These are phyloP conservation scores for Dothistroma pini DNA, from an alignment of 2,329 filamentous ascomycete species.

Conservation along the genomic window DNA sequence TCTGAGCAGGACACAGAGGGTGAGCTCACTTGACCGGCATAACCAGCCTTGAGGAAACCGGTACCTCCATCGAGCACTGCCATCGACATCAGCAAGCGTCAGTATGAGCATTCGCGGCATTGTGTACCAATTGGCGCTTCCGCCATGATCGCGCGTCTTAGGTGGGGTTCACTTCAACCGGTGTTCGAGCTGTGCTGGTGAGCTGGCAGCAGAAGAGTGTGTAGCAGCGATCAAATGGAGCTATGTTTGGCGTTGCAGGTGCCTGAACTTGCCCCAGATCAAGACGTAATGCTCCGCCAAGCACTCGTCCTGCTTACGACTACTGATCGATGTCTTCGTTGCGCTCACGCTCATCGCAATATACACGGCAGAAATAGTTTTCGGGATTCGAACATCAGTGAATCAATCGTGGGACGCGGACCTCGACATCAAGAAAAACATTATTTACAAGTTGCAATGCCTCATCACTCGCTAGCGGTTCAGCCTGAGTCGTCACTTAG, in stretches of 20 bases:
- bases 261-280: background rate
- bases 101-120: conserved; percentile 8
- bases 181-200: background rate
- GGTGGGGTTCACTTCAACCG: background rate
- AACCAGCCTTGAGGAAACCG: conserved; percentile 99
- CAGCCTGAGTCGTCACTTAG: conserved; percentile 9
- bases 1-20: background rate
- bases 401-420: conserved; percentile 8
- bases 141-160: conserved; percentile 39
- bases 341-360: background rate
- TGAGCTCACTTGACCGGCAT: conserved; percentile 73
- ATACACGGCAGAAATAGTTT: background rate
- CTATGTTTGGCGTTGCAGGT: background rate
- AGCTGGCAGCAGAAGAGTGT: background rate
- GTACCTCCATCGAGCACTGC: conserved; percentile 98
- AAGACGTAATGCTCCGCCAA: background rate
- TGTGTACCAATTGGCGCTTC: conserved; percentile 49
- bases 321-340: background rate
- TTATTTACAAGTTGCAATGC: conserved; percentile 26
- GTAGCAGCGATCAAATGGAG: background rate
- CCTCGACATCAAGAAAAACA: conserved; percentile 28
- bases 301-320: background rate
- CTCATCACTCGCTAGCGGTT: conserved; percentile 2
- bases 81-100: conserved; percentile 17
- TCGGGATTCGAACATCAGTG: background rate